Percentiles rank a stretch among this genome's conserved stretches.
These are phyloP conservation scores for Starmera pachycereana DNA, from an alignment of 805 yeast species.

Conservation along the genomic window DNA sequence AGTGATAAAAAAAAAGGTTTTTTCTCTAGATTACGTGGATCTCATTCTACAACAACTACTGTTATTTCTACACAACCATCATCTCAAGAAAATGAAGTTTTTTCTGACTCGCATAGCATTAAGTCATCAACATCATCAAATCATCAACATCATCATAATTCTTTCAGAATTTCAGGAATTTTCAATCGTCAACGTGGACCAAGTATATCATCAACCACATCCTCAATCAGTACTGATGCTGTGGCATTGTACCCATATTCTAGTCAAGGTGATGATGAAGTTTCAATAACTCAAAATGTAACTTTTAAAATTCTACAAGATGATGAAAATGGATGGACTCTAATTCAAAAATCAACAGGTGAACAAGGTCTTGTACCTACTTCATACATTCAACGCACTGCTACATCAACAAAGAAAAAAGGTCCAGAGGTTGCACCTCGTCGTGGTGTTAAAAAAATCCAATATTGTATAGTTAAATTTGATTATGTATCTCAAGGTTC, in stretches of 20 bases:
- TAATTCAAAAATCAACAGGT: conserved; percentile 34
- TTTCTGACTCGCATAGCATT: conserved; percentile 14
- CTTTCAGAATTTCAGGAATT: conserved; percentile 2
- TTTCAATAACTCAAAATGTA: conserved; percentile 49
- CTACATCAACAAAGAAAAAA: conserved; percentile 27
- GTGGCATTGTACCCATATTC: conserved; percentile 41
- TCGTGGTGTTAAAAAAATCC: conserved; percentile 55
- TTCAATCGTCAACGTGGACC: not conserved
- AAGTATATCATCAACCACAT: conserved; percentile 16
- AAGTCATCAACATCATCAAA: conserved; percentile 8
- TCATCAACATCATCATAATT: conserved; percentile 9
- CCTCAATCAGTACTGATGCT: conserved; percentile 23
- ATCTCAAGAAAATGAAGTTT: conserved; percentile 4
- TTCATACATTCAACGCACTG: conserved; percentile 1
- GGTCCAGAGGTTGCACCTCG: conserved; percentile 81
- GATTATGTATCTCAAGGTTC: conserved; percentile 71
- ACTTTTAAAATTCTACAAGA: conserved; percentile 34
- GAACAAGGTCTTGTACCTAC: conserved; percentile 73
- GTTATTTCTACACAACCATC: conserved; percentile 1
- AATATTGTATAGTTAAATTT: conserved; percentile 59
- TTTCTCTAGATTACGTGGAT: conserved; percentile 26
- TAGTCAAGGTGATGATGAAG: conserved; percentile 60
- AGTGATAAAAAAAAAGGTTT: conserved; percentile 51
- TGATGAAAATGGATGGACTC: conserved; percentile 91
- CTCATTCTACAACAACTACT: conserved; percentile 6